Base-by-base conservation (phyloP, 2,329 filamentous ascomycete genomes). In the Paradendryphiella salina region DNA sequence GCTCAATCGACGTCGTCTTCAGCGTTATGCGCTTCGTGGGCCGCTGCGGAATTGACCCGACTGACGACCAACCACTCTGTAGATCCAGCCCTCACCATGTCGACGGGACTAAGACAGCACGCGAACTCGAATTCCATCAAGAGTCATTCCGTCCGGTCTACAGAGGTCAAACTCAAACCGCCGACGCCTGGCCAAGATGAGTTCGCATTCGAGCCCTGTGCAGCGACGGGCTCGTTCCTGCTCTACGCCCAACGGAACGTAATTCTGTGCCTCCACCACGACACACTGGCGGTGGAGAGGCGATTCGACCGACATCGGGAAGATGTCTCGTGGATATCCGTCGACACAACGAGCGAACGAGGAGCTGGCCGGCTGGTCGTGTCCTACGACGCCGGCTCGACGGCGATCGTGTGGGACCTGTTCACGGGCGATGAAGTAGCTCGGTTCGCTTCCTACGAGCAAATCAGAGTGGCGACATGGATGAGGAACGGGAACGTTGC, bases 401-500 rank as follows among this genome's bases (percentile, higher is more conserved):
- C 90, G 1, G 90, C 92, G 3, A 96, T 97, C 68, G 90, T 97
- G 6, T 99, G 94, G 94, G 93, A 99, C 75, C 80, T 96, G 54
- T 85, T 95, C 76, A 95, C 90, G 0, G 94, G 94, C 40, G 86
- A 91, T 52, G 91, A 96, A 73, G 82, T 96, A 51, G 86, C 93
- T 32, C 84, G 92, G n/a, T 97, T 97, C 76, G 86, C 87, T 18
- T 94, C 92, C 0, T 96, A 96, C 67, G 90, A 96, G 67, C 84
- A 89, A 60, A 82, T 97, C 57, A 86, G 86, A 17, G 87, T 90
- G 23, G 93, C 92, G 31, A 82, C 89, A 10, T 99, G 94, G 90
- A 96, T 99, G 92, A 84, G 87, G 36, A 96, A 96, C 75, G 94
- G 94, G 46, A 96, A 96, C 75, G 87, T 99, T 60, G 93, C 90